Conservation (phyloP, 169 alveolate species). For the Plasmodium gonderi region DNA sequence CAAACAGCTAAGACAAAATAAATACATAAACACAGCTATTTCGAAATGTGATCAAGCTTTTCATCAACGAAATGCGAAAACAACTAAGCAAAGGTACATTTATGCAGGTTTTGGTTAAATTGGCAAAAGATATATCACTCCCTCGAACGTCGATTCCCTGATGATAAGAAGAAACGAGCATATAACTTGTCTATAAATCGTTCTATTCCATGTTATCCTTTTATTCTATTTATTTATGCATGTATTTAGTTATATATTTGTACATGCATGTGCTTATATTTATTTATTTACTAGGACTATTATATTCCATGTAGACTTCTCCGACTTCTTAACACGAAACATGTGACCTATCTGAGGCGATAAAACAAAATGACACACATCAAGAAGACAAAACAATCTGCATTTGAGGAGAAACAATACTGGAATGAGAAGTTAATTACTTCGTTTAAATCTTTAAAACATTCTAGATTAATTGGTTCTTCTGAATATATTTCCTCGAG, state of each 20-base stretch:
- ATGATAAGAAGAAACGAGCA: background rate
- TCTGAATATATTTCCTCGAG: conserved; percentile 12
- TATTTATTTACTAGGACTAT: conserved; percentile 24
- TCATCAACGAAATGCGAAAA: background rate
- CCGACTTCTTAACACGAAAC: conserved; percentile 57
- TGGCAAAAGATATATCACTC: conserved; percentile 68
- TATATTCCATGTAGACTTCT: conserved; percentile 66
- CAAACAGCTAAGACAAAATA: no score
- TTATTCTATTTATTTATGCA: background rate
- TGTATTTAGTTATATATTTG: background rate
- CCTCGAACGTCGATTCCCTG: conserved; percentile 74
- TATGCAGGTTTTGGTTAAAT: conserved; percentile 56
- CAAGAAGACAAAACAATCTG: background rate
- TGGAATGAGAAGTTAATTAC: background rate
- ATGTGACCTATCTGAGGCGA: conserved; percentile 10
- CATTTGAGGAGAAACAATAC: background rate
- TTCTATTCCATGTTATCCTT: background rate
- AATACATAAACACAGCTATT: background rate
- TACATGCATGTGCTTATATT: background rate
- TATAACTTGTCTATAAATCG: background rate
- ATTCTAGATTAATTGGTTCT: background rate
- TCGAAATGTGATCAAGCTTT: background rate
- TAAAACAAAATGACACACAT: background rate
- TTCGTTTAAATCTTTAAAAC: conserved; percentile 25
- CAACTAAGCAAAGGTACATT: conserved; percentile 28